Conservation (phyloP, 768 basidiomycete species). For the Psilocybe azurescens region DNA sequence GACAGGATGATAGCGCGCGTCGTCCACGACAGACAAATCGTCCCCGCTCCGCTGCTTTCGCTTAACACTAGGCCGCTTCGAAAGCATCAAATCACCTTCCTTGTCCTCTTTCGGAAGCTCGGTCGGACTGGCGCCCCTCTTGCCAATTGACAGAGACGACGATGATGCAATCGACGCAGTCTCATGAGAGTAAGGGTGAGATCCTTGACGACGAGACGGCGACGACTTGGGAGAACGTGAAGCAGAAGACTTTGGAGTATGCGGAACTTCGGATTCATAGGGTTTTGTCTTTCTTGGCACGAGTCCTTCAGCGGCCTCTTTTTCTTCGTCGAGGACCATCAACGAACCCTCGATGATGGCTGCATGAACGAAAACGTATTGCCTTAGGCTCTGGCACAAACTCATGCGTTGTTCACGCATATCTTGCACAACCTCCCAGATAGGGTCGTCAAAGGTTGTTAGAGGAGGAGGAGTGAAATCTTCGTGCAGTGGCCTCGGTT, state of each 20-base stretch:
- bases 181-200: constrained; percentile 14
- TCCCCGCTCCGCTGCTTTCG: constrained; percentile 28
- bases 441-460: constrained; percentile 74
- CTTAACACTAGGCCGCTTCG: constrained; percentile 74
- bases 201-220: constrained; percentile 7
- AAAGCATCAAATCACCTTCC: constrained; percentile 56
- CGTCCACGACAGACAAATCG: constrained; percentile 17
- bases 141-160: constrained; percentile 47
- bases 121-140: constrained; percentile 75
- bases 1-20: constrained; percentile 20
- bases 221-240: constrained; percentile 6
- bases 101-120: constrained; percentile 68
- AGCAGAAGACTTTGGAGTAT: background rate
- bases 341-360: constrained; percentile 84
- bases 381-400: constrained; percentile 90
- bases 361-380: constrained; percentile 93
- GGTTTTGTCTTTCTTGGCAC: background rate
- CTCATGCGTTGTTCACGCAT: constrained; percentile 98
- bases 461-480: constrained; percentile 60
- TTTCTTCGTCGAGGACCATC: constrained; percentile 78
- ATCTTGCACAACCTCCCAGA: constrained; percentile 84
- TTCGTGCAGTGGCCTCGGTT: constrained; percentile 64
- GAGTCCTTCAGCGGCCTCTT: constrained; percentile 33
- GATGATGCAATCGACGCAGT: constrained; percentile 28
- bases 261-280: background rate